Evolutionary conservation across 2,329 filamentous ascomycete genomes (phyloP).

Genomic region (Colletotrichum costaricense): DNA sequence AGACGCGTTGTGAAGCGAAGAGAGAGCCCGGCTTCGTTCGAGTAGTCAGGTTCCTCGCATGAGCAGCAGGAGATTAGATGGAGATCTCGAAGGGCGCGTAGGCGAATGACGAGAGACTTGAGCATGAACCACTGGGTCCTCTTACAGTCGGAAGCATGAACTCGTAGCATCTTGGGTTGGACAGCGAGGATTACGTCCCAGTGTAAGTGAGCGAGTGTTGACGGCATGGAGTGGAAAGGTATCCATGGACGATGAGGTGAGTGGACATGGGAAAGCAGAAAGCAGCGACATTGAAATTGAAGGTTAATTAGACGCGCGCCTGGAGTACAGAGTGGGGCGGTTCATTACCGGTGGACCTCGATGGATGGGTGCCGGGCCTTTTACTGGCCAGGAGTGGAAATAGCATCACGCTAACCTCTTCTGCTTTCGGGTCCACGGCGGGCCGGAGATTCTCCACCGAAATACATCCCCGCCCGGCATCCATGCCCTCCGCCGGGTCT

Average conservation of each 20-base stretch:
- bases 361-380: not conserved
- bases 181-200: not conserved
- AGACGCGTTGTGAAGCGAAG: not conserved
- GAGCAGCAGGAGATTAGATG: not conserved
- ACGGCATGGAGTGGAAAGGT: not conserved
- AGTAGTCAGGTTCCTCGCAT: not conserved
- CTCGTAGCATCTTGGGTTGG: not conserved
- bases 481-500: not conserved
- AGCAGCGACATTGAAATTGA: conserved; percentile 22
- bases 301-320: conserved; percentile 35
- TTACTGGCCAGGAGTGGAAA: conserved; percentile 29
- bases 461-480: too few relatives aligned
- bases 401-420: conserved; percentile 22
- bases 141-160: too few relatives aligned
- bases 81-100: not conserved
- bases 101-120: not conserved
- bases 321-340: conserved; percentile 15
- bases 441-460: conserved; percentile 25
- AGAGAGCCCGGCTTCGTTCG: not conserved
- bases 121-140: not conserved
- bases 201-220: not conserved
- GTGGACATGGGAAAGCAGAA: not conserved
- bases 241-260: not conserved
- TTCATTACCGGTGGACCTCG: conserved; percentile 4
- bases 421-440: conserved; percentile 10